phyloP scores from a whole-genome alignment of 345 rosid genomes.

The Tarenaya hassleriana region DNA sequence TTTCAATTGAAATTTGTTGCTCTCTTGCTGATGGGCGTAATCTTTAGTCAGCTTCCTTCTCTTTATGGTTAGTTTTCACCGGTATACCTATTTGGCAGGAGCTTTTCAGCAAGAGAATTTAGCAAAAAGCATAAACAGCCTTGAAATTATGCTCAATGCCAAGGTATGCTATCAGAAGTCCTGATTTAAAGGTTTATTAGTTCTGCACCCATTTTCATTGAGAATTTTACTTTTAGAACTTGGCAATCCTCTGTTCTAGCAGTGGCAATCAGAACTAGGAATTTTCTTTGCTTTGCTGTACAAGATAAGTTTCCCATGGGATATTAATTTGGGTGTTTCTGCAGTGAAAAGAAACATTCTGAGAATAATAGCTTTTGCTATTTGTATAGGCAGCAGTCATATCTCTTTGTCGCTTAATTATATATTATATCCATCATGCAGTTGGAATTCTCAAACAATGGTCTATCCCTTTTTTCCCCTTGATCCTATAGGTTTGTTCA shows the following conservation, averaged over 20 bases:
- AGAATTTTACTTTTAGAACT: too few species aligned
- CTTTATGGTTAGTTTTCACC: constrained; percentile 15
- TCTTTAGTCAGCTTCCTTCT: constrained; percentile 19
- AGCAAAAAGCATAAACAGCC: constrained; percentile 79
- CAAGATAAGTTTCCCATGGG: too few species aligned
- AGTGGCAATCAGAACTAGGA: too few species aligned
- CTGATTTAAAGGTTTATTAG: background rate
- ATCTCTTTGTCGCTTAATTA: too few species aligned
- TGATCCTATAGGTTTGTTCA: constrained; percentile 54
- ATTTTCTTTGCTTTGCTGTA: too few species aligned
- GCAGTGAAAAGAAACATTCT: too few species aligned
- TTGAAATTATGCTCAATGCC: constrained; percentile 82
- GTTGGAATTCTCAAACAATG: constrained; percentile 10
- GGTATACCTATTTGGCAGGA: constrained; percentile 47
- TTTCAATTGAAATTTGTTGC: constrained; percentile 2
- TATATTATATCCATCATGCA: constrained; percentile 6
- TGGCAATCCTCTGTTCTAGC: too few species aligned
- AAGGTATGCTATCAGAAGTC: constrained; percentile 47
- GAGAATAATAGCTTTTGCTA: too few species aligned
- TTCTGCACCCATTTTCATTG: constrained; percentile 4
- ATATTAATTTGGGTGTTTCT: too few species aligned
- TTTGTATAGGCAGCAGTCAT: too few species aligned
- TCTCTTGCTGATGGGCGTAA: constrained; percentile 18
- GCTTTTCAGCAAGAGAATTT: constrained; percentile 60
- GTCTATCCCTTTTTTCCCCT: constrained; percentile 15